A percentile compares a stretch with the other conserved stretches of the same genome.
Conservation (phyloP, 352 stramenopile species). For the Pythium rishiriense region DNA sequence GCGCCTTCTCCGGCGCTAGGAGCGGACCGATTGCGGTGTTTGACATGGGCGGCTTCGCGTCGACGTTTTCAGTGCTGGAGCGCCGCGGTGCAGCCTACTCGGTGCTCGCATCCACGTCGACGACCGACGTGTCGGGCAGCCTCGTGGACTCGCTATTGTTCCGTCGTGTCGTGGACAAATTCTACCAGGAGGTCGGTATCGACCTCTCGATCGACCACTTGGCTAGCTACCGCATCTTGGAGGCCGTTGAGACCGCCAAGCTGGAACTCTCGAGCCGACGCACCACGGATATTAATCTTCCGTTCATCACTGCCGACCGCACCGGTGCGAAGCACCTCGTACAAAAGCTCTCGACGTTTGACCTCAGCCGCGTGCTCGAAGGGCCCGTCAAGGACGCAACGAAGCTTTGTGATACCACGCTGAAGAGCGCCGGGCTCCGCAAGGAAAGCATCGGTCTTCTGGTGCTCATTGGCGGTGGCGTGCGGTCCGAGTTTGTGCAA, state of each 20-base stretch:
- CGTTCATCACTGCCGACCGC: slow-evolving; percentile 74
- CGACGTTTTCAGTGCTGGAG: slow-evolving; percentile 53
- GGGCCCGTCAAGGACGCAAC: slow-evolving; percentile 33
- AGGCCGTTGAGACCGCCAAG: slow-evolving; percentile 72
- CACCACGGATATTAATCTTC: slow-evolving; percentile 69
- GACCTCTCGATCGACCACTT: slow-evolving; percentile 72
- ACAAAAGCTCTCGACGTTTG: slow-evolving; percentile 57
- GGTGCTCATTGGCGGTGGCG: slow-evolving; percentile 60
- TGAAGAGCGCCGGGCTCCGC: slow-evolving; percentile 37
- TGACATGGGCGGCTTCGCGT: slow-evolving; percentile 68
- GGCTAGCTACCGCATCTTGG: slow-evolving; percentile 66
- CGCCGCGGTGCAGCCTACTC: slow-evolving; percentile 31
- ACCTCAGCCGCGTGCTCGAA: slow-evolving; percentile 51
- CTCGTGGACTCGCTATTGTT: slow-evolving; percentile 55
- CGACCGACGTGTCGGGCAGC: slow-evolving; percentile 42
- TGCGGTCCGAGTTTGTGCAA: slow-evolving; percentile 52
- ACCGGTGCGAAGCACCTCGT: slow-evolving; percentile 73
- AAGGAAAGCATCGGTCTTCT: slow-evolving; percentile 46
- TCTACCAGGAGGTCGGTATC: slow-evolving; percentile 56
- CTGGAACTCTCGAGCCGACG: slow-evolving; percentile 57
- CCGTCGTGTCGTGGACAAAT: slow-evolving; percentile 48
- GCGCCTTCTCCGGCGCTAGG: slow-evolving; percentile 14
- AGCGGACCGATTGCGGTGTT: slow-evolving; percentile 52
- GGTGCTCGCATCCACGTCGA: slow-evolving; percentile 40
- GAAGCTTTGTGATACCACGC: slow-evolving; percentile 36